Evolutionary conservation across 1,284 basidiomycete species (phyloP).

Genomic region (Rhizoctonia solani): DNA sequence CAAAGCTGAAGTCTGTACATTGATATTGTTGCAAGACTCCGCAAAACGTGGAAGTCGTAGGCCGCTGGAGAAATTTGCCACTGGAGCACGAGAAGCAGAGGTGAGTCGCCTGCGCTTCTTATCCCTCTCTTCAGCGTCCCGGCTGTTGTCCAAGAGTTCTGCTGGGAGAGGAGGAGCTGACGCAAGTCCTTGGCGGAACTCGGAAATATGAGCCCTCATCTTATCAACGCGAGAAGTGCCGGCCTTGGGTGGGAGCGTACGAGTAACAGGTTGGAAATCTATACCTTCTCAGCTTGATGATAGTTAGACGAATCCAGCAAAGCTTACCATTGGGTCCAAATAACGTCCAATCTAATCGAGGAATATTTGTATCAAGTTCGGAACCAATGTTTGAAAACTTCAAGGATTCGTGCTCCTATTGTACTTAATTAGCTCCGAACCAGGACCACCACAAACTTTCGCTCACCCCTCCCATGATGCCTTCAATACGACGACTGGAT

Average conservation of each 20-base stretch:
- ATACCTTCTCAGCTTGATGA: no score
- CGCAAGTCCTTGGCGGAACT: background rate
- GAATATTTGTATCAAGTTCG: background rate
- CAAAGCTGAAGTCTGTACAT: no score
- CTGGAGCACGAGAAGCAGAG: background rate
- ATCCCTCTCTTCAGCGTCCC: background rate
- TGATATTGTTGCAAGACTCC: background rate
- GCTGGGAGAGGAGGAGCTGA: constrained; percentile 5
- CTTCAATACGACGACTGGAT: constrained; percentile 5
- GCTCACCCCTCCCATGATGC: constrained; percentile 7
- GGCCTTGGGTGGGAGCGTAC: background rate
- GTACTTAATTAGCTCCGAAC: background rate
- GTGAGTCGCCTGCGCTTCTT: constrained; percentile 20
- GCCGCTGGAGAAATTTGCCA: background rate
- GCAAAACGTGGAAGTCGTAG: background rate
- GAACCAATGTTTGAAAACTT: constrained; percentile 3
- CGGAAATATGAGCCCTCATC: constrained; percentile 1
- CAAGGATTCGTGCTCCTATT: background rate
- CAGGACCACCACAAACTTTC: background rate
- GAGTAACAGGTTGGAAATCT: background rate
- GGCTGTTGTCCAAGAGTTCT: background rate
- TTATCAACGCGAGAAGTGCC: background rate
- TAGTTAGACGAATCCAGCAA: no score
- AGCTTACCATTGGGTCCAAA: constrained; percentile 5
- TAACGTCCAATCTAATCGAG: constrained; percentile 9